Evolutionary conservation across 108 stramenopile genomes (phyloP), one percentile per base, ranked within the genome.

Genomic region (Cyclotella sp.): DNA sequence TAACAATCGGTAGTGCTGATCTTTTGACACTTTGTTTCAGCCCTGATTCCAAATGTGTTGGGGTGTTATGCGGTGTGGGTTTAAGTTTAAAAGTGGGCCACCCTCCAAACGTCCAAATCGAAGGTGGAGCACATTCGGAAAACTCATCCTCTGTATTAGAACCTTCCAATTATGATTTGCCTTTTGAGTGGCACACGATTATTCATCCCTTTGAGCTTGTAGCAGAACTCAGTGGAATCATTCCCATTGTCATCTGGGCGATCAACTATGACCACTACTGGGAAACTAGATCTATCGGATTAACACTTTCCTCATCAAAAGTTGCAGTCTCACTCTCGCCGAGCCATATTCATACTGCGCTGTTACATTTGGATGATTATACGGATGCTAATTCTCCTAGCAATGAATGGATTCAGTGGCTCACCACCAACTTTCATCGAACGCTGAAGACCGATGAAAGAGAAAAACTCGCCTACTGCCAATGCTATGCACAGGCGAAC

Each of bases 311-410:
- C 14, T 53, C 49, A 57, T 42, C 75, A 39, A 57, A 76, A 60
- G 34, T 76, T 49, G 65, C 75, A 9, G 44, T 79, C 14, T 41
- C 53, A 9, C 15, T 75, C 39, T 76, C 79, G 15, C 68, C 79
- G 13, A 53, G 39, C 0, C 61, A 69, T 13, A 13, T 81, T 0
- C 71, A 81, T 28, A 81, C 79, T 21, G 68, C 43, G n/a, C 40
- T 81, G 12, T 47, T 76, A 59, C 79, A 81, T 52, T 44, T 81
- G 14, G 79, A 76, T 63, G 79, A 81, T 63, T 81, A 29, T 15
- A 53, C 62, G 9, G 79, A 81, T 42, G 40, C 29, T 19, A 57
- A 76, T 22, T 81, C 74, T 69, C 29, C 79, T 19, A 46, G 22
- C 6, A 73, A 73, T 27, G 74, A 81, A 53, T 81, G 79, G 79